Percentiles rank a stretch among this genome's conserved stretches.
phyloP scores from a whole-genome alignment of 2,329 filamentous ascomycete species.

The Cryphonectria japonica region DNA sequence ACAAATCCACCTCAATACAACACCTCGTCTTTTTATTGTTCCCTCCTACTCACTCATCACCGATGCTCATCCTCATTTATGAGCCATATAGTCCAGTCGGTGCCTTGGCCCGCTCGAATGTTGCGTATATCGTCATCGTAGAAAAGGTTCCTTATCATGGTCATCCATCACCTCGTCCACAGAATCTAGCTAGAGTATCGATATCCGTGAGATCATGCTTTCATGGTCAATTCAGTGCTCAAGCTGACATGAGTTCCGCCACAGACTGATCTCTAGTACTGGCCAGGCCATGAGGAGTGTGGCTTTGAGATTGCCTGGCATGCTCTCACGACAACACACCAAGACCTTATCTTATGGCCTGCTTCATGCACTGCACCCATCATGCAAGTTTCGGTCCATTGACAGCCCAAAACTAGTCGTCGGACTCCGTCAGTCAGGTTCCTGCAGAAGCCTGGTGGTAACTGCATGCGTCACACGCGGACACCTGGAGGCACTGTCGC shows the following conservation, averaged over 20 bases:
- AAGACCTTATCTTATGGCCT: background rate
- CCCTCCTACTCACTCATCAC: background rate
- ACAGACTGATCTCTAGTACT: background rate
- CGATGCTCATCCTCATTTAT: background rate
- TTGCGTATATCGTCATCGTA: background rate
- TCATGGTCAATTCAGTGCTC: background rate
- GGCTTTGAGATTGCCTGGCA: background rate
- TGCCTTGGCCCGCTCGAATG: background rate
- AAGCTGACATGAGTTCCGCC: background rate
- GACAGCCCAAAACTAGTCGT: background rate
- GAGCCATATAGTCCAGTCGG: background rate
- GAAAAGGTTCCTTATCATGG: background rate
- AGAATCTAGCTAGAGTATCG: background rate
- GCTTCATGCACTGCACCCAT: background rate
- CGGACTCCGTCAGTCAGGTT: background rate
- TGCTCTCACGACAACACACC: background rate
- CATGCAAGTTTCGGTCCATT: background rate
- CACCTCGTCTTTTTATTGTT: background rate
- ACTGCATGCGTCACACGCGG: background rate
- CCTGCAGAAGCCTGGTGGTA: slow-evolving; percentile 3
- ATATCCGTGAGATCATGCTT: background rate
- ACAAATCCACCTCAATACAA: background rate
- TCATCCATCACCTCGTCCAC: background rate
- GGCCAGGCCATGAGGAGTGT: background rate
- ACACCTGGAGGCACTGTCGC: background rate